Conservation (phyloP, 2,329 filamentous ascomycete genomes). For the Penicillium occitanis region DNA sequence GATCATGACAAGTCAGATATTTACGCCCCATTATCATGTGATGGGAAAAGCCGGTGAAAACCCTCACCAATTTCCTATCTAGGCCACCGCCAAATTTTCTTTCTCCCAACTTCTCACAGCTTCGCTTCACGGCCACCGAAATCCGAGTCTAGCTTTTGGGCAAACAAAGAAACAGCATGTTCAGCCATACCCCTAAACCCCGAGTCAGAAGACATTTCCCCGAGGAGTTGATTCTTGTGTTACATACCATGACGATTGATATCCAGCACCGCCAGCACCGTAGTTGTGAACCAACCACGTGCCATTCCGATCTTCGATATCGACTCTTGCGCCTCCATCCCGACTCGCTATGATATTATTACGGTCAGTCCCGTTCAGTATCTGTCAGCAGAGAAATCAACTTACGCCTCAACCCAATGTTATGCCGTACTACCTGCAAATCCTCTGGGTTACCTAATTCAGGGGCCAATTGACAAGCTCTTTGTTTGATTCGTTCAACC, state of each 20-base stretch:
- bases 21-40: not conserved
- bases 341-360: constrained; percentile 13
- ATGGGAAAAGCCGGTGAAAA: too few relatives aligned
- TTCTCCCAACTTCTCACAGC: constrained; percentile 1
- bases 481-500: constrained; percentile 13
- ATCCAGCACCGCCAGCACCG: constrained; percentile 18
- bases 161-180: constrained; percentile 18
- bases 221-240: not conserved
- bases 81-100: not conserved
- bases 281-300: constrained; percentile 18
- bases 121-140: not conserved
- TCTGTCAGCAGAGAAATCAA: not conserved
- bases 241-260: constrained; percentile 21
- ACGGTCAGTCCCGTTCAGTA: not conserved
- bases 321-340: constrained; percentile 17
- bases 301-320: constrained; percentile 18
- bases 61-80: not conserved
- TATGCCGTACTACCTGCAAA: constrained; percentile 17
- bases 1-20: too few relatives aligned
- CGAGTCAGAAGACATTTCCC: not conserved
- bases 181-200: constrained; percentile 21
- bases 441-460: constrained; percentile 17
- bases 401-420: constrained; percentile 20
- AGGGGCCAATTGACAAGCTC: constrained; percentile 16
- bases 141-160: not conserved